phyloP scores from a whole-genome alignment of 2,329 filamentous ascomycete genomes.

The Chrysosporium keratinophilum region DNA sequence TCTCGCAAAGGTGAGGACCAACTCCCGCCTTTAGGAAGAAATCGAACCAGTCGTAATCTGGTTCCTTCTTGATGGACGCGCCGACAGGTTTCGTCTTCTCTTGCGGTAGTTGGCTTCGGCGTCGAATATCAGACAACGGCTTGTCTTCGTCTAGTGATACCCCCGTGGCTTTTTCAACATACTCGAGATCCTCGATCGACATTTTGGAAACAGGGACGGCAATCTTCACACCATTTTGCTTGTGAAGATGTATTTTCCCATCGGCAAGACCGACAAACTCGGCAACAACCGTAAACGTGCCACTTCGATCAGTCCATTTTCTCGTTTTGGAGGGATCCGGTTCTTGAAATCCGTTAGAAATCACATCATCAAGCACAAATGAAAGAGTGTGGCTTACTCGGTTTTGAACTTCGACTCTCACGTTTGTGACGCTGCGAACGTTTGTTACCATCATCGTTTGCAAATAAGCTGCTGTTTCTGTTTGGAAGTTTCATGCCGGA shows the following conservation, averaged over 20 bases:
- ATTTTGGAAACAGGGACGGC: slow-evolving; percentile 92
- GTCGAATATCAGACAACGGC: slow-evolving; percentile 71
- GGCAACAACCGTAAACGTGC: slow-evolving; percentile 93
- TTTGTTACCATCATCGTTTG: slow-evolving; percentile 56
- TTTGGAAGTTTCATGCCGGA: slow-evolving; percentile 64
- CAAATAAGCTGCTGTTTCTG: slow-evolving; percentile 67
- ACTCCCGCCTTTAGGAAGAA: slow-evolving; percentile 93
- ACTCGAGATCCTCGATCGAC: slow-evolving; percentile 89
- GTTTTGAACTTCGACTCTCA: slow-evolving; percentile 60
- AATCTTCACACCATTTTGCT: slow-evolving; percentile 96
- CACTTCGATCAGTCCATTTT: slow-evolving; percentile 89
- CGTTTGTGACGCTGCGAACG: slow-evolving; percentile 61
- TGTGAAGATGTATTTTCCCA: slow-evolving; percentile 95
- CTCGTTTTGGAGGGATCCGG: slow-evolving; percentile 74
- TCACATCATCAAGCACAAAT: neutral
- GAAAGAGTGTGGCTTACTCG: slow-evolving; percentile 50
- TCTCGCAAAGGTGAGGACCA: slow-evolving; percentile 82
- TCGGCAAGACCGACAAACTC: slow-evolving; percentile 92
- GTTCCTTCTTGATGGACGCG: slow-evolving; percentile 27
- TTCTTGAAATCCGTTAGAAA: slow-evolving; percentile 43
- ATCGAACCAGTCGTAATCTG: slow-evolving; percentile 96
- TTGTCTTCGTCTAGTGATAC: slow-evolving; percentile 86
- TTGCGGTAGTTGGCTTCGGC: slow-evolving; percentile 30
- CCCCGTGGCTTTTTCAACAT: slow-evolving; percentile 80
- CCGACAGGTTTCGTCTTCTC: slow-evolving; percentile 35